phyloP scores from a whole-genome alignment of 2,329 filamentous ascomycete genomes.

The Pestalotiopsis sp. region DNA sequence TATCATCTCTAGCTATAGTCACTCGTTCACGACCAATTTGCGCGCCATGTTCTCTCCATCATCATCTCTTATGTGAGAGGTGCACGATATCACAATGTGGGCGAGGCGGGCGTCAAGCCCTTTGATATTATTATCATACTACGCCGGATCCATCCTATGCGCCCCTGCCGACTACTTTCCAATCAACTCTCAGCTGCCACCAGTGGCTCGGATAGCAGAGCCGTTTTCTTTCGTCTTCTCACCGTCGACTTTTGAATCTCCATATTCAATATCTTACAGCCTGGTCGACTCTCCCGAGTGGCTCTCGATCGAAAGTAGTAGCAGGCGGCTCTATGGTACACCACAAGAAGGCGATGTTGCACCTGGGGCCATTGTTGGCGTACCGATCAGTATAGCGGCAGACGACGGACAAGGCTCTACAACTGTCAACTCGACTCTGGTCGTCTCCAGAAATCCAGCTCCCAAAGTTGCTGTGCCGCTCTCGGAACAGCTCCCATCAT shows the following conservation, averaged over 20 bases:
- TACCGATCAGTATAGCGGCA: slow-evolving; percentile 68
- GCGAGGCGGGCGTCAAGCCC: slow-evolving; percentile 26
- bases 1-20: slow-evolving; percentile 2
- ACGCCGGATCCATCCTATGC: slow-evolving; percentile 33
- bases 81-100: slow-evolving; percentile 2
- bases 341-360: slow-evolving; percentile 56
- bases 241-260: slow-evolving; percentile 70
- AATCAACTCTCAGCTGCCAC: slow-evolving; percentile 82
- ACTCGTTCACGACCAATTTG: slow-evolving; percentile 1
- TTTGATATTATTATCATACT: slow-evolving; percentile 26
- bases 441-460: slow-evolving; percentile 62
- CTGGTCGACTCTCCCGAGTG: slow-evolving; percentile 68
- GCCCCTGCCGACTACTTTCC: slow-evolving; percentile 62
- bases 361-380: slow-evolving; percentile 55
- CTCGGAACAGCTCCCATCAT: slow-evolving; percentile 55
- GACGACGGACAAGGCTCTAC: slow-evolving; percentile 66
- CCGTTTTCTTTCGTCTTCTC: slow-evolving; percentile 74
- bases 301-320: slow-evolving; percentile 69
- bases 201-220: slow-evolving; percentile 69
- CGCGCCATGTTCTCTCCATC: neutral
- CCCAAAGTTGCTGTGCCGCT: slow-evolving; percentile 60
- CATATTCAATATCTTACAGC: slow-evolving; percentile 63
- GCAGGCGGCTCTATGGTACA: slow-evolving; percentile 70
- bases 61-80: neutral
- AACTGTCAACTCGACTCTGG: slow-evolving; percentile 67